phyloP scores from a whole-genome alignment of 768 basidiomycete species.

The Termitomyces sp. region DNA sequence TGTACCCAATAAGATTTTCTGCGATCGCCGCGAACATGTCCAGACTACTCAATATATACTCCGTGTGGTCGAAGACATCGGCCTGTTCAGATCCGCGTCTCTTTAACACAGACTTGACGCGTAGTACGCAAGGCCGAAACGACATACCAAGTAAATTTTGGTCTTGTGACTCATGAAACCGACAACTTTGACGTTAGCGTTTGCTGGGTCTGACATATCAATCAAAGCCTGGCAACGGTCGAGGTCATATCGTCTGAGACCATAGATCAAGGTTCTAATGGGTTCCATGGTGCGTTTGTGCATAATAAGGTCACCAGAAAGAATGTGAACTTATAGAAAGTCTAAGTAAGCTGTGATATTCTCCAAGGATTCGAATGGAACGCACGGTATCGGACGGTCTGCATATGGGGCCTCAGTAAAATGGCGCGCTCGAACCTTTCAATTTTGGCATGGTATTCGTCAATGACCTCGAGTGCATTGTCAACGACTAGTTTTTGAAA shows the following conservation, averaged over 20 bases:
- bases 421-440: constrained; percentile 55
- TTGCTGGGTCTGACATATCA: constrained; percentile 34
- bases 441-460: constrained; percentile 61
- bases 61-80: constrained; percentile 74
- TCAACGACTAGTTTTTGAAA: constrained; percentile 50
- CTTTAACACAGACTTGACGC: not conserved
- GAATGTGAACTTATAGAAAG: constrained; percentile 55
- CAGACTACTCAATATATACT: constrained; percentile 60
- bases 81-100: constrained; percentile 32
- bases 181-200: constrained; percentile 32
- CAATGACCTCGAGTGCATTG: constrained; percentile 59
- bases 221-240: constrained; percentile 59
- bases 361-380: not conserved
- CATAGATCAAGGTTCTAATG: constrained; percentile 63
- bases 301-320: constrained; percentile 68
- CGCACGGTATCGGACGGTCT: constrained; percentile 54
- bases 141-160: constrained; percentile 58
- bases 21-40: constrained; percentile 71
- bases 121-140: not conserved
- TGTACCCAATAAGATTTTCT: constrained; percentile 68
- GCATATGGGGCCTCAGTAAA: constrained; percentile 54
- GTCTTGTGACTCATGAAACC: constrained; percentile 67
- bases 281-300: constrained; percentile 73
- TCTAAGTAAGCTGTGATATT: not conserved
- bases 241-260: constrained; percentile 62